Conservation (phyloP, 2,329 filamentous ascomycete species). For the Zasmidium cellare region DNA sequence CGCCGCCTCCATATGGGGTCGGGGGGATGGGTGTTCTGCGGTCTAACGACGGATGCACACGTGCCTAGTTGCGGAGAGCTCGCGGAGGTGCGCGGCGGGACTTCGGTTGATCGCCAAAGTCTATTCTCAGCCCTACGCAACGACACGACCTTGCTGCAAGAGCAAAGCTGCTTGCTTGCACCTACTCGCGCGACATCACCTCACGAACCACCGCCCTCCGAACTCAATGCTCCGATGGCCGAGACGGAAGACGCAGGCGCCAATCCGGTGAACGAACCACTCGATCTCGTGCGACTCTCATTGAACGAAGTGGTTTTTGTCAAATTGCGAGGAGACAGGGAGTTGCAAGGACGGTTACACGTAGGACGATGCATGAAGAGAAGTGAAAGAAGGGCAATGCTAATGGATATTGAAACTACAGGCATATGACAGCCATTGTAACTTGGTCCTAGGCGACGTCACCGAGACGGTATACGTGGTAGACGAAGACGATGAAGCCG, state of each 20-base stretch:
- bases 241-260: constrained; percentile 69
- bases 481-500: constrained; percentile 77
- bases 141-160: background rate
- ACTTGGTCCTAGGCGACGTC: constrained; percentile 91
- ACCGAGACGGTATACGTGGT: constrained; percentile 96
- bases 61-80: background rate
- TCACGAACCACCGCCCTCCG: background rate
- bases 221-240: constrained; percentile 62
- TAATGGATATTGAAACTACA: constrained; percentile 40
- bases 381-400: too few species aligned
- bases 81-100: background rate
- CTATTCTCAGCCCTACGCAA: background rate
- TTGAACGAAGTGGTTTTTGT: constrained; percentile 97
- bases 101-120: background rate
- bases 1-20: constrained; percentile 12
- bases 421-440: constrained; percentile 99
- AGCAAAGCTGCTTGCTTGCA: background rate
- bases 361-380: constrained; percentile 60
- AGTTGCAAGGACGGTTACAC: constrained; percentile 92
- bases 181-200: background rate
- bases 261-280: constrained; percentile 73
- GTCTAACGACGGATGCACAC: background rate
- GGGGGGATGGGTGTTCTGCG: constrained; percentile 12
- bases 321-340: constrained; percentile 91
- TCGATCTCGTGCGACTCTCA: constrained; percentile 91